phyloP scores from a whole-genome alignment of 352 stramenopile genomes.

The Blastocystis sp. region DNA sequence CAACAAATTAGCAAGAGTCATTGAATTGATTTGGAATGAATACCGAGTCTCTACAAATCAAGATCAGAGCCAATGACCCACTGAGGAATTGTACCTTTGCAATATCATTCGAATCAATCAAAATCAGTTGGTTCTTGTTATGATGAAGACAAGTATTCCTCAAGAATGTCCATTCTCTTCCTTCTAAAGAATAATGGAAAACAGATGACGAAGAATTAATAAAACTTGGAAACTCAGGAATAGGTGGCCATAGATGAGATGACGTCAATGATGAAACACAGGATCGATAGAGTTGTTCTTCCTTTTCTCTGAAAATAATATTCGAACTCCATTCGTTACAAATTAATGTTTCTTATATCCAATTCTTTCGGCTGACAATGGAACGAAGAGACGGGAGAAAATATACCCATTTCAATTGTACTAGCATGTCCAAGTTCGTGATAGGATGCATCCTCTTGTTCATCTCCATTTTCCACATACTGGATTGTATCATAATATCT shows the following conservation, averaged over 20 bases:
- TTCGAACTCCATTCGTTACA: background rate
- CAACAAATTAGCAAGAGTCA: background rate
- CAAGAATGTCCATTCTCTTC: background rate
- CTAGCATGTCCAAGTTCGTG: too few species aligned
- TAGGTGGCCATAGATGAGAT: background rate
- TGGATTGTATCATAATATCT: background rate
- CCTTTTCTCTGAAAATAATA: background rate
- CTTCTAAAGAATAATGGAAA: background rate
- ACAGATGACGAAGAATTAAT: background rate
- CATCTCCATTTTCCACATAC: background rate
- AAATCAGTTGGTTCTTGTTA: too few species aligned
- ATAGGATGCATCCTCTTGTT: too few species aligned
- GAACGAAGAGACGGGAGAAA: background rate
- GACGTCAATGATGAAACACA: background rate
- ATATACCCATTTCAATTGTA: background rate
- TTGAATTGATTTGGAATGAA: background rate
- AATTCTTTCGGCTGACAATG: background rate
- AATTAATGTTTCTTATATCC: background rate
- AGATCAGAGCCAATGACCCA: background rate
- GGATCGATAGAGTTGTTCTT: background rate
- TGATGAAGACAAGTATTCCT: background rate
- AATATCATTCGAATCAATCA: too few species aligned
- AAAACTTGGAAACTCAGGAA: background rate
- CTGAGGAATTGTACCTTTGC: background rate
- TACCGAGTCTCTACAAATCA: background rate